Evolutionary conservation across 345 rosid genomes (phyloP).

Genomic region (Arabidopsis suecica): DNA sequence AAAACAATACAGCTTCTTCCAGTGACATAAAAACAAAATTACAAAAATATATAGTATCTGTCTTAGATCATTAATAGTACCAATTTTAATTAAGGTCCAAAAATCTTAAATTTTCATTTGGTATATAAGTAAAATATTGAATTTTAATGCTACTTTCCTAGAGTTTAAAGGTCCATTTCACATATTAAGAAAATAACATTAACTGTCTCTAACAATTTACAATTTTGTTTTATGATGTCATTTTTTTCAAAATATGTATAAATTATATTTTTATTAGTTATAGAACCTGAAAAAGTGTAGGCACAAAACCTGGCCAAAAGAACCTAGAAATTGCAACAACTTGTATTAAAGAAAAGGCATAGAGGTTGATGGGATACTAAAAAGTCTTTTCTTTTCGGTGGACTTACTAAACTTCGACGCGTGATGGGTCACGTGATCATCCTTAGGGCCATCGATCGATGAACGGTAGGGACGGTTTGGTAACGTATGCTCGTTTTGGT

Average conservation of each 20-base stretch:
- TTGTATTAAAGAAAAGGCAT: not conserved
- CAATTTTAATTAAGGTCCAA: not conserved
- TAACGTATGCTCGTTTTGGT: constrained; percentile 15
- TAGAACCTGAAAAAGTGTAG: not conserved
- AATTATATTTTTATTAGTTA: not conserved
- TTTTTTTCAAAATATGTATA: not conserved
- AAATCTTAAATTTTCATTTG: not conserved
- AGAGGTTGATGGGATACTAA: not conserved
- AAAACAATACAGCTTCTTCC: not conserved
- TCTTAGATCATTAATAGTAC: not conserved
- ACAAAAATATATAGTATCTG: not conserved
- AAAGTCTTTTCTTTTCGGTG: constrained; percentile 16
- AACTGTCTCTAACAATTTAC: not conserved
- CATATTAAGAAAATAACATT: not conserved
- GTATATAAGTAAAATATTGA: not conserved
- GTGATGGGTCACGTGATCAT: constrained; percentile 28
- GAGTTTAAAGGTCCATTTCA: not conserved
- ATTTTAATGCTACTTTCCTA: not conserved
- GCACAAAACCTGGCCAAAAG: not conserved
- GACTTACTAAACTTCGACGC: constrained; percentile 18
- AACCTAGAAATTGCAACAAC: not conserved
- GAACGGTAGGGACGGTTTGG: constrained; percentile 33
- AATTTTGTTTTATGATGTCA: not conserved
- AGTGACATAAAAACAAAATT: not conserved
- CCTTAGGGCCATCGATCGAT: not conserved